Percentiles rank a stretch among this genome's conserved stretches.
phyloP scores from a whole-genome alignment of 148 eudicot genomes.

The Camellia lanceoleosa region DNA sequence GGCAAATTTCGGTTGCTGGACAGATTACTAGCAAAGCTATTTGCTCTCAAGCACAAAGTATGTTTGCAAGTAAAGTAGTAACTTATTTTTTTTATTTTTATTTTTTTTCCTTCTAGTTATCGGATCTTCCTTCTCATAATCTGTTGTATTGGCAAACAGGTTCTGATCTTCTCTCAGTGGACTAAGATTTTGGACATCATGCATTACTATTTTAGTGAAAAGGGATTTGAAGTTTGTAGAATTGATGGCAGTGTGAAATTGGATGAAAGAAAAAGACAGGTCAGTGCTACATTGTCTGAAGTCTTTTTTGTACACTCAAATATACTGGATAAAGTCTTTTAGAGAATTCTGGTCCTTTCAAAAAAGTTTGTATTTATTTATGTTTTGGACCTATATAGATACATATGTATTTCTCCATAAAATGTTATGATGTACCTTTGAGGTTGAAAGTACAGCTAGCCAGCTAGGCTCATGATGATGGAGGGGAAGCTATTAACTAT shows the following conservation, averaged over 20 bases:
- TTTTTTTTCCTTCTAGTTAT: background rate
- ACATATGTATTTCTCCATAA: background rate
- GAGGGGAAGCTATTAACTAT: background rate
- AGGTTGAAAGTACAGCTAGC: background rate
- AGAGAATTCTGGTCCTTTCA: background rate
- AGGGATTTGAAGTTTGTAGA: constrained; percentile 77
- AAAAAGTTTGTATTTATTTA: background rate
- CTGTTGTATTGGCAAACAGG: constrained; percentile 42
- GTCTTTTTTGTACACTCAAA: background rate
- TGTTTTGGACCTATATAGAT: background rate
- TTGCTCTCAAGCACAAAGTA: constrained; percentile 84
- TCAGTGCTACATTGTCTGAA: constrained; percentile 16
- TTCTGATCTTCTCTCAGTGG: constrained; percentile 94
- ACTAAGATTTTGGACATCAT: constrained; percentile 84
- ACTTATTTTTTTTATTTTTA: background rate
- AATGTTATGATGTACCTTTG: background rate
- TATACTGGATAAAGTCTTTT: background rate
- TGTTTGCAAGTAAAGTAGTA: constrained; percentile 13
- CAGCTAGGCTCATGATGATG: background rate
- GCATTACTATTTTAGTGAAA: constrained; percentile 87
- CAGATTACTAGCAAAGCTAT: constrained; percentile 59
- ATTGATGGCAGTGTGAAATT: constrained; percentile 90
- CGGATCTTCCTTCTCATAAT: constrained; percentile 13
- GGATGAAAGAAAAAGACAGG: constrained; percentile 84
- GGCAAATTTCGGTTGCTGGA: constrained; percentile 89